Conservation (phyloP, 1,284 basidiomycete genomes). For the Naganishia cerealis region DNA sequence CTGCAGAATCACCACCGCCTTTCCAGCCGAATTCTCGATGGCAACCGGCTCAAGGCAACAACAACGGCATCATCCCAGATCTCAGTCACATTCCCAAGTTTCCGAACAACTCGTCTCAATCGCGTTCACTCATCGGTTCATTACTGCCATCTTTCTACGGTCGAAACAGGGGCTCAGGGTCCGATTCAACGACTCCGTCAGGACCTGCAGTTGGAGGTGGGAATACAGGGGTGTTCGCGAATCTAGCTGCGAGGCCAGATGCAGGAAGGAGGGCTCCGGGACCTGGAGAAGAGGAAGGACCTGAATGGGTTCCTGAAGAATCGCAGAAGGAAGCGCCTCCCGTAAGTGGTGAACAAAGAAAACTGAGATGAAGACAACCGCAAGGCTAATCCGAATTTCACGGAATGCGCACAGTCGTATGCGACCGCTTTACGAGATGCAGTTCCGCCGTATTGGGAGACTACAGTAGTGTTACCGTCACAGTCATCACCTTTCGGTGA, state of each 20-base stretch:
- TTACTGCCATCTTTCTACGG: slow-evolving; percentile 74
- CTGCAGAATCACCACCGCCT: slow-evolving; percentile 72
- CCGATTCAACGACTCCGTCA: slow-evolving; percentile 26
- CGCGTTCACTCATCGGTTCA: slow-evolving; percentile 61
- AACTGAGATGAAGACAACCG: not conserved
- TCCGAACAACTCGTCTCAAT: slow-evolving; percentile 56
- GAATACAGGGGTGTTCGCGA: slow-evolving; percentile 94
- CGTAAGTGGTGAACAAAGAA: slow-evolving; percentile 58
- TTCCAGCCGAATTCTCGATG: slow-evolving; percentile 63
- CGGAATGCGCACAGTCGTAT: slow-evolving; percentile 66
- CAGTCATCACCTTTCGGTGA: slow-evolving; percentile 54
- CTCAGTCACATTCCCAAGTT: slow-evolving; percentile 40
- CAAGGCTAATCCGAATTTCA: not conserved
- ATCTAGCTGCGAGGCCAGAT: slow-evolving; percentile 86
- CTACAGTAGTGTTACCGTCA: slow-evolving; percentile 73
- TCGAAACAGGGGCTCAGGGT: slow-evolving; percentile 59
- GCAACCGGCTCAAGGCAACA: slow-evolving; percentile 68
- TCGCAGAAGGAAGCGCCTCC: slow-evolving; percentile 79
- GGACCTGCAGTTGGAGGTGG: slow-evolving; percentile 64
- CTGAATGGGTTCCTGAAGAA: slow-evolving; percentile 71
- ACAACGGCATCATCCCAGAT: slow-evolving; percentile 71
- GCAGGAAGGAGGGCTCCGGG: slow-evolving; percentile 55
- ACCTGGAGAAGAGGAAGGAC: slow-evolving; percentile 63
- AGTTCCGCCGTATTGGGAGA: slow-evolving; percentile 96
- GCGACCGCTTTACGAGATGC: slow-evolving; percentile 83